These are phyloP conservation scores for Phytophthora lateralis DNA, from an alignment of 352 stramenopile species.

Conservation along the genomic window DNA sequence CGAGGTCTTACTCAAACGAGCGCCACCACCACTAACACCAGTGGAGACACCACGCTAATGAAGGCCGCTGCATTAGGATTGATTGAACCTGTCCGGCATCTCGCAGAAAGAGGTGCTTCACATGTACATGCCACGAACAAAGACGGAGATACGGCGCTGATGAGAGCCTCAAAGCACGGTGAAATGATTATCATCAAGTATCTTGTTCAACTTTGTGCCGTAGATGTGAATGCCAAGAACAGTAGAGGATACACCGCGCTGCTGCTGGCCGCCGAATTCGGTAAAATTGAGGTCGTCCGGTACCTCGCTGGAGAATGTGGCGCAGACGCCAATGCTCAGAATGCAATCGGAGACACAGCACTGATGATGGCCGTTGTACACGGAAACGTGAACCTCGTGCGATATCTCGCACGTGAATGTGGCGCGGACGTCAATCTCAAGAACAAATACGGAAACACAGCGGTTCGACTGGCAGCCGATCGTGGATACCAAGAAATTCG, in stretches of 20 bases:
- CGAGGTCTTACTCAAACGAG: background rate
- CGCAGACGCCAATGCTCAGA: background rate
- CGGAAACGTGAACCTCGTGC: background rate
- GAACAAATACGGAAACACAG: background rate
- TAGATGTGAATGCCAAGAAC: background rate
- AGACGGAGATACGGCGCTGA: background rate
- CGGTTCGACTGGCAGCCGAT: background rate
- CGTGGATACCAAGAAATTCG: background rate
- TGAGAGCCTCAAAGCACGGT: background rate
- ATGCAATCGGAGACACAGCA: background rate
- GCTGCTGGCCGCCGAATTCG: background rate
- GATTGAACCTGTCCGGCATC: background rate
- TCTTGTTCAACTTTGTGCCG: background rate
- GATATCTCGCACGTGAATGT: background rate
- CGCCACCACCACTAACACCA: background rate
- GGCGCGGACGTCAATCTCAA: background rate
- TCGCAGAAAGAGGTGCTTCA: background rate
- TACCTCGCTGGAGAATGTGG: background rate
- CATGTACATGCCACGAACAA: background rate
- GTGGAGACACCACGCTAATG: background rate
- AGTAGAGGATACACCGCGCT: background rate
- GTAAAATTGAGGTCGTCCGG: background rate
- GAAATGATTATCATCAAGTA: background rate
- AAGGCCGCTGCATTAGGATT: background rate
- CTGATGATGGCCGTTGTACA: background rate